Evolutionary conservation across 164 flowering plant species (phyloP).

Genomic region (Magnolia officinalis): DNA sequence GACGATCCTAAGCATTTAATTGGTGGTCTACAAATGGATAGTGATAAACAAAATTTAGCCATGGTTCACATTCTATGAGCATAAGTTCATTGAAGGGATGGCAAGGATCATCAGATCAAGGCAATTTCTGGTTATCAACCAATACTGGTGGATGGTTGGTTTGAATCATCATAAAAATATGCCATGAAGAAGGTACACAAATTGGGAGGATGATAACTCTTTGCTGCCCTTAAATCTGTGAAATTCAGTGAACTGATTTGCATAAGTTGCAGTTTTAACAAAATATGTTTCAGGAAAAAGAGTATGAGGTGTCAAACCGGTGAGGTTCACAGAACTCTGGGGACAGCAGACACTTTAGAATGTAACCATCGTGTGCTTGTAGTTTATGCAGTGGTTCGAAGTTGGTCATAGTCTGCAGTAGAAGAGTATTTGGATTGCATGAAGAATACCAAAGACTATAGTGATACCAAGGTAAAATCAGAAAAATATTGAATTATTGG

Average conservation of each 20-base stretch:
- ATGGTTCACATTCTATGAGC: background rate
- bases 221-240: background rate
- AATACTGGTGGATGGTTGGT: background rate
- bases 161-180: background rate
- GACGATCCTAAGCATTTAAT: background rate
- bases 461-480: slow-evolving; percentile 5
- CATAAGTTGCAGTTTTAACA: background rate
- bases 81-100: background rate
- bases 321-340: slow-evolving; percentile 87
- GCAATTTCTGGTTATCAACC: background rate
- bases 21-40: background rate
- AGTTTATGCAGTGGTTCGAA: slow-evolving; percentile 96
- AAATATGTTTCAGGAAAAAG: background rate
- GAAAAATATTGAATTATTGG: background rate
- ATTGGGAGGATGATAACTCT: background rate
- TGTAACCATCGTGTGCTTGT: slow-evolving; percentile 86
- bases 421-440: background rate
- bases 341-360: slow-evolving; percentile 83
- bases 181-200: background rate
- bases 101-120: background rate
- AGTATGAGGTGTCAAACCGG: slow-evolving; percentile 34
- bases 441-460: background rate
- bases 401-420: slow-evolving; percentile 82
- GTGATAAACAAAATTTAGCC: background rate
- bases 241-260: background rate